A percentile compares a stretch with the other conserved stretches of the same genome.
These are phyloP conservation scores for Drosera spatulata DNA, from an alignment of 179 eudicot genomes.

Conservation along the genomic window DNA sequence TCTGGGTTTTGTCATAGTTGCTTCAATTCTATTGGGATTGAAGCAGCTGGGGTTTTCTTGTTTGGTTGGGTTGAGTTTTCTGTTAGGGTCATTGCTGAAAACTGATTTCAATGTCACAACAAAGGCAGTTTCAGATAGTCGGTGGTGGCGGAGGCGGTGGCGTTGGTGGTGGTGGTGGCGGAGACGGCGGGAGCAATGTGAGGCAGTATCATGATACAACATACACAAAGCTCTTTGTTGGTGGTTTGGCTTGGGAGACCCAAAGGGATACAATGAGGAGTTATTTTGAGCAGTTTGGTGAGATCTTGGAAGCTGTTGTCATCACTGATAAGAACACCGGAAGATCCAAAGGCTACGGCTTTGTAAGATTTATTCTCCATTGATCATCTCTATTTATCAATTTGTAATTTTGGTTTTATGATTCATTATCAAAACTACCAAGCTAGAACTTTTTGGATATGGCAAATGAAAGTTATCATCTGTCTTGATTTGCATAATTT, in stretches of 20 bases:
- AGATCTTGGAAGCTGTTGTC: constrained; percentile 41
- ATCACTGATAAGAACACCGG: constrained; percentile 33
- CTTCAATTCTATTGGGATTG: too few species aligned
- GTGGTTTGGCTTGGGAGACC: constrained; percentile 43
- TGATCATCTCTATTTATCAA: not conserved
- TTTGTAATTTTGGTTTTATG: not conserved
- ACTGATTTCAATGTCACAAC: too few species aligned
- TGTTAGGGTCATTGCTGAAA: too few species aligned
- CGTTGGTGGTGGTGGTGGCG: too few species aligned
- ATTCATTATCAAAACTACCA: not conserved
- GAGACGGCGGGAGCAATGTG: not conserved
- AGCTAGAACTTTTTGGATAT: too few species aligned
- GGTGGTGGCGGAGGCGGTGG: too few species aligned
- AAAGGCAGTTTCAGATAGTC: too few species aligned
- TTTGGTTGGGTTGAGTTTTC: too few species aligned
- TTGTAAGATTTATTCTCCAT: constrained; percentile 13
- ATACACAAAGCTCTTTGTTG: constrained; percentile 33
- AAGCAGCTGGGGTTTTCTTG: too few species aligned
- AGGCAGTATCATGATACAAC: constrained; percentile 21
- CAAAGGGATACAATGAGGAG: not conserved
- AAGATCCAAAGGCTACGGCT: constrained; percentile 42
- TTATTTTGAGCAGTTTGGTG: constrained; percentile 43
- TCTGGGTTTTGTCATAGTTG: too few species aligned
- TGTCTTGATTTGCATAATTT: too few species aligned
- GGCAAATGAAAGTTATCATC: too few species aligned